Base-by-base conservation (phyloP, 768 basidiomycete species). In the Lactifluus echinatus region DNA sequence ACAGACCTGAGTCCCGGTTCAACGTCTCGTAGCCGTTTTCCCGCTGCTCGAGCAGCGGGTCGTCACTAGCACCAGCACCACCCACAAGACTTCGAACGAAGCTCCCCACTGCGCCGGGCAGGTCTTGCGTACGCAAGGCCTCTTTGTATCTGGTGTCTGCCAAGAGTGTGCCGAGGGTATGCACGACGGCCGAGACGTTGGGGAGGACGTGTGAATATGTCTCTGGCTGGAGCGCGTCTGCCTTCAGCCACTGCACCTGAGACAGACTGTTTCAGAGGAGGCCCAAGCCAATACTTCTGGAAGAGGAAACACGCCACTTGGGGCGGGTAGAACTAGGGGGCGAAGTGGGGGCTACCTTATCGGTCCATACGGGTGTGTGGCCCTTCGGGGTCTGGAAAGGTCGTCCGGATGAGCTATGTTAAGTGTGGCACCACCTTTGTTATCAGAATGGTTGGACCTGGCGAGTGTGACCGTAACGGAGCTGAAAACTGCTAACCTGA, bases 361-460 rank as follows among this genome's bases (percentile, higher is more conserved):
- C 72, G 14, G 81, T 80, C 96, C 95, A 99, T 4, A 85, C 80
- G 6, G 95, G 93, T 1, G 78, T 73, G 69, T 97, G 93, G 4
- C 93, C 93, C 66, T 87, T 93, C n/a, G 89, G 83, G 11, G 92
- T 93, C 59, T 72, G 77, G 70, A 87, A 96, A 5, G 95, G 89
- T 56, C 70, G 77, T 33, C 96, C 96, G 4, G 91, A 92, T 11
- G 87, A 88, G 72, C 93, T 95, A 31, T 5, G n/a, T n/a, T n/a
- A n/a, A n/a, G 66, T 5, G 37, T 17, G n/a, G 19, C 19, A 2
- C 15, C 23, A 15, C 24, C 15, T 37, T 21, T 42, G 19, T 37
- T 24, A 23, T 39, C 51, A 45, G 8, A 19, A 43, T 24, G 12
- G 21, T 23, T 33, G n/a, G n/a, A n/a, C n/a, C n/a, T 48, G 26